Evolutionary conservation across 345 rosid genomes (phyloP).

Genomic region (Sisymbrium altissimum): DNA sequence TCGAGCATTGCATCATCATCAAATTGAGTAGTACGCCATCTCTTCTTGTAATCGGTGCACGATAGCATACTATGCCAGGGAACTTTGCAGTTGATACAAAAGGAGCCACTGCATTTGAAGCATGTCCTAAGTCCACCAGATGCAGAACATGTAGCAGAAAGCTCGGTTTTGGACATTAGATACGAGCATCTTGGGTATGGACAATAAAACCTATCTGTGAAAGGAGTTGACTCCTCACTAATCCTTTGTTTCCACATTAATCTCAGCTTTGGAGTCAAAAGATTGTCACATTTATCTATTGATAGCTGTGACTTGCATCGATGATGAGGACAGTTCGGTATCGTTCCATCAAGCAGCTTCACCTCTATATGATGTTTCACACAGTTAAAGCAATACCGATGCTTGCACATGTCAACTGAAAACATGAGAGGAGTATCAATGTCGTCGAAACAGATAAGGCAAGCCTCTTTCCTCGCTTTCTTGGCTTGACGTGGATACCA

Average conservation of each 20-base stretch:
- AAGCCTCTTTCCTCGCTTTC: slow-evolving; percentile 32
- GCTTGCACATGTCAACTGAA: slow-evolving; percentile 51
- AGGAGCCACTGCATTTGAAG: slow-evolving; percentile 40
- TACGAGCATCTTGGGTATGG: slow-evolving; percentile 45
- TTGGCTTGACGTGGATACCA: too few relatives aligned
- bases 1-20: too few relatives aligned
- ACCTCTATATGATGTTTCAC: slow-evolving; percentile 65
- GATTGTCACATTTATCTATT: slow-evolving; percentile 43
- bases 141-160: slow-evolving; percentile 16
- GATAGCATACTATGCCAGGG: slow-evolving; percentile 61
- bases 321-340: slow-evolving; percentile 59
- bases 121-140: slow-evolving; percentile 52
- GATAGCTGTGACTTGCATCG: slow-evolving; percentile 48
- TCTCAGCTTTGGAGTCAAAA: slow-evolving; percentile 50
- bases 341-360: slow-evolving; percentile 50
- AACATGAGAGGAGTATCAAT: slow-evolving; percentile 42
- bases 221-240: too few relatives aligned
- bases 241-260: slow-evolving; percentile 41
- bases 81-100: slow-evolving; percentile 69
- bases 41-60: slow-evolving; percentile 38
- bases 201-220: too few relatives aligned
- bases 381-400: slow-evolving; percentile 61
- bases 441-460: slow-evolving; percentile 60
- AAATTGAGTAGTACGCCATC: background rate
- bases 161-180: slow-evolving; percentile 57